phyloP scores from a whole-genome alignment of 179 eudicot species.

The Silene noctiflora region DNA sequence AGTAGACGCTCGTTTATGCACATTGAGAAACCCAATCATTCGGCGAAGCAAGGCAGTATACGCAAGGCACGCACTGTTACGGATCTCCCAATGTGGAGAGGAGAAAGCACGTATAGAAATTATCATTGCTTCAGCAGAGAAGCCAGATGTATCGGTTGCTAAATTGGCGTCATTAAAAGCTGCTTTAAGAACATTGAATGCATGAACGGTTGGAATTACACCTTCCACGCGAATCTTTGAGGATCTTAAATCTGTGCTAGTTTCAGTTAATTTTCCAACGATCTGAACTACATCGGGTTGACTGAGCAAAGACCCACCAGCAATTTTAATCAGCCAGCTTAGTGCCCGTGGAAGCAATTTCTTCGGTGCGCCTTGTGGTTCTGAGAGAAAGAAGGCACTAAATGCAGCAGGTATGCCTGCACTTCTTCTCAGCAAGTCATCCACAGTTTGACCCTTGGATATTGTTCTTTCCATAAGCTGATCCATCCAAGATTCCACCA shows the following conservation, averaged over 20 bases:
- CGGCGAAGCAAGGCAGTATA: constrained; percentile 98
- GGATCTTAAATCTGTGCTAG: constrained; percentile 32
- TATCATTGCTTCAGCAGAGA: constrained; percentile 90
- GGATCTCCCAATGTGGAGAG: constrained; percentile 92
- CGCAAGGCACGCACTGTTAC: constrained; percentile 93
- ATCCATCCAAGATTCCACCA: constrained; percentile 97
- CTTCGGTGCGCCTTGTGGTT: constrained; percentile 95
- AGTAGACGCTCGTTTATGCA: constrained; percentile 84
- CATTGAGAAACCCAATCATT: constrained; percentile 94
- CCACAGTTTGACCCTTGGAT: constrained; percentile 94
- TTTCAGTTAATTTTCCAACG: constrained; percentile 23
- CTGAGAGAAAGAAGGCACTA: constrained; percentile 88
- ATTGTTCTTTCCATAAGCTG: constrained; percentile 92
- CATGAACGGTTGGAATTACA: constrained; percentile 94
- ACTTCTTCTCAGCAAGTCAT: constrained; percentile 93
- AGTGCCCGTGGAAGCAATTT: constrained; percentile 86
- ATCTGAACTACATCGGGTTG: constrained; percentile 28
- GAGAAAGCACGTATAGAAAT: constrained; percentile 78
- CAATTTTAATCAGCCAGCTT: constrained; percentile 77
- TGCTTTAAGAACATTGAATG: constrained; percentile 87
- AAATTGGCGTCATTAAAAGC: constrained; percentile 92
- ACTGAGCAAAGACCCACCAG: constrained; percentile 52
- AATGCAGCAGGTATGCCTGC: constrained; percentile 99
- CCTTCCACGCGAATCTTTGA: constrained; percentile 92
- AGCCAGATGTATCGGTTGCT: constrained; percentile 93